Conservation (phyloP, 2,329 filamentous ascomycete species). For the Verticillium tricorpus region DNA sequence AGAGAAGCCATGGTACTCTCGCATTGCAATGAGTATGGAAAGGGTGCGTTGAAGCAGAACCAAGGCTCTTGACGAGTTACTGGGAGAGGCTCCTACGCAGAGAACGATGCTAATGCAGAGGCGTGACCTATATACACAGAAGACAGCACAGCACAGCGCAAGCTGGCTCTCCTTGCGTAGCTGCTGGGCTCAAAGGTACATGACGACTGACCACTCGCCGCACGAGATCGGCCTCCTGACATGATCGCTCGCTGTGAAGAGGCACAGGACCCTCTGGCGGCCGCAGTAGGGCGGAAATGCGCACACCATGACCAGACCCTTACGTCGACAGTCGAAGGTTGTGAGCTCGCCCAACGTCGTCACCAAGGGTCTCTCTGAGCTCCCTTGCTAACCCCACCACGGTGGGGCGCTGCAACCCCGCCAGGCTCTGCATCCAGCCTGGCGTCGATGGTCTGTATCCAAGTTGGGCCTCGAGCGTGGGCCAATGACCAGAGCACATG, state of each 20-base stretch:
- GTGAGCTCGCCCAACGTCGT: not conserved
- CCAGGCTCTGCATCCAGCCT: conserved; percentile 6
- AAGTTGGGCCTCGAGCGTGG: conserved; percentile 17
- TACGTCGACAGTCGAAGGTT: not conserved
- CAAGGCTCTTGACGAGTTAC: conserved; percentile 4
- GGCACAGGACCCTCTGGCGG: not conserved
- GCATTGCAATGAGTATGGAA: conserved; percentile 41
- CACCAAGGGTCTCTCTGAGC: not conserved
- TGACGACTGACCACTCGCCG: not conserved
- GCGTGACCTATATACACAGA: not conserved
- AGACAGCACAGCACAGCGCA: not conserved
- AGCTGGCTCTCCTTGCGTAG: not conserved
- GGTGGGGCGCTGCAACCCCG: conserved; percentile 1
- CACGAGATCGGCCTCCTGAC: conserved; percentile 1
- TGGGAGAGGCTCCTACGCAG: too few relatives aligned
- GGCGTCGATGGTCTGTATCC: not conserved
- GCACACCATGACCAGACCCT: not conserved
- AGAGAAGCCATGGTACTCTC: conserved; percentile 70
- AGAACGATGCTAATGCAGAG: too few relatives aligned
- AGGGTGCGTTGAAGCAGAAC: conserved; percentile 18
- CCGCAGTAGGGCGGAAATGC: not conserved
- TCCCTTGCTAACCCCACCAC: conserved; percentile 1
- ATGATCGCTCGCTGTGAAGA: conserved; percentile 2
- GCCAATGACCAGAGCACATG: conserved; percentile 42
- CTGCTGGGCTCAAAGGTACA: not conserved